These are phyloP conservation scores for Paraphaeosphaeria minitans DNA, from an alignment of 2,329 filamentous ascomycete genomes.

Conservation along the genomic window DNA sequence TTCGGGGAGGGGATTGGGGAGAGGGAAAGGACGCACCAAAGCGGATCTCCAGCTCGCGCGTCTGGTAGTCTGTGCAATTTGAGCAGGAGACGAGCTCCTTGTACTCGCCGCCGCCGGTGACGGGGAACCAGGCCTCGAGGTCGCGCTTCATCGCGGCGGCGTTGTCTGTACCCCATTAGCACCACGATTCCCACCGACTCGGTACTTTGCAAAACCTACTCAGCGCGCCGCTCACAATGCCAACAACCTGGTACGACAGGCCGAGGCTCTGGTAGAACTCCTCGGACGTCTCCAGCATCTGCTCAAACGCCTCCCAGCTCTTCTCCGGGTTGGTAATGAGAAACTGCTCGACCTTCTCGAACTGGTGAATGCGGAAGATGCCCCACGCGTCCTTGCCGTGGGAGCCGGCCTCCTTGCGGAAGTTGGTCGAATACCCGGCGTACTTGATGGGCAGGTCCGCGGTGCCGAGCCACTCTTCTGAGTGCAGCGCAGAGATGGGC, in stretches of 20 bases:
- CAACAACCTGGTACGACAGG: slow-evolving; percentile 88
- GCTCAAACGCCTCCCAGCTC: slow-evolving; percentile 90
- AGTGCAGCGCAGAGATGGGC: slow-evolving; percentile 89
- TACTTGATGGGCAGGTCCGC: slow-evolving; percentile 88
- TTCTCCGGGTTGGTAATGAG: slow-evolving; percentile 72
- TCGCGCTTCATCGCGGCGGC: slow-evolving; percentile 82
- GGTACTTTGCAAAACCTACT: slow-evolving; percentile 47
- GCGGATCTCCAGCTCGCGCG: slow-evolving; percentile 88
- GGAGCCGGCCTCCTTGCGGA: slow-evolving; percentile 91
- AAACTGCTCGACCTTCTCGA: slow-evolving; percentile 67
- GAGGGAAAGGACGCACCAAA: slow-evolving; percentile 56
- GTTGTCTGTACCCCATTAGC: slow-evolving; percentile 35
- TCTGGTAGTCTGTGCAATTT: slow-evolving; percentile 98
- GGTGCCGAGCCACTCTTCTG: slow-evolving; percentile 87
- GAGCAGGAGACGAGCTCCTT: slow-evolving; percentile 98
- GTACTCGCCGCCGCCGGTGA: slow-evolving; percentile 76
- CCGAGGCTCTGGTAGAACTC: slow-evolving; percentile 92
- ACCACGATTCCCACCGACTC: not conserved
- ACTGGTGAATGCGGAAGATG: slow-evolving; percentile 97
- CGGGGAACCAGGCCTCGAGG: slow-evolving; percentile 78
- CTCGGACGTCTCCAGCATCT: slow-evolving; percentile 89
- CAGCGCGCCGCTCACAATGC: slow-evolving; percentile 93
- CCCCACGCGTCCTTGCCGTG: slow-evolving; percentile 96
- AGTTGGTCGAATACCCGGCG: slow-evolving; percentile 90
- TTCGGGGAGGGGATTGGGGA: not conserved